These are phyloP conservation scores for Tricholoma terreum DNA, from an alignment of 768 basidiomycete species.

Conservation along the genomic window DNA sequence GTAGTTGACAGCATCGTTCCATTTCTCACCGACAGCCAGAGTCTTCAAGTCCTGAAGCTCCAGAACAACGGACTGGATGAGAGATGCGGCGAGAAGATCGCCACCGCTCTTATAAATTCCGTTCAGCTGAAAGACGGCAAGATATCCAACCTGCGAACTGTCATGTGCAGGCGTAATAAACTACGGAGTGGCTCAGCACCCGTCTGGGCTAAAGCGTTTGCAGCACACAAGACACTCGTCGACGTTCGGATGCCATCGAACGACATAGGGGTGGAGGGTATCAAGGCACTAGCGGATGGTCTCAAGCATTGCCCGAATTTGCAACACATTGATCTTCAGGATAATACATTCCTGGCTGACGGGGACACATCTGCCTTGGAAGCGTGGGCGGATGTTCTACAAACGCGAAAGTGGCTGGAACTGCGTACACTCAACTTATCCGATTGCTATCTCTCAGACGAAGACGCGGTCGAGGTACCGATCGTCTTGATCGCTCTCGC, in stretches of 20 bases:
- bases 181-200: conserved; percentile 85
- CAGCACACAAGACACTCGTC: conserved; percentile 72
- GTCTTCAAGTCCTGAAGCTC: conserved; percentile 80
- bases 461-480: conserved; percentile 65
- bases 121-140: conserved; percentile 66
- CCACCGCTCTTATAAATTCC: conserved; percentile 77
- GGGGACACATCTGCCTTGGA: conserved; percentile 47
- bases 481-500: conserved; percentile 58
- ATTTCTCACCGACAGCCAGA: conserved; percentile 80
- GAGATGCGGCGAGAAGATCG: conserved; percentile 80
- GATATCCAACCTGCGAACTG: conserved; percentile 65
- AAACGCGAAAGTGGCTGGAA: conserved; percentile 60
- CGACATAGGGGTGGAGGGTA: conserved; percentile 92
- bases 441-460: conserved; percentile 82
- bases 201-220: conserved; percentile 86
- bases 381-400: conserved; percentile 63
- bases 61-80: conserved; percentile 98
- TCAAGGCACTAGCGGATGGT: conserved; percentile 73
- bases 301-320: conserved; percentile 64
- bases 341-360: conserved; percentile 77
- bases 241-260: conserved; percentile 98
- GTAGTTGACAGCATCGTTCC: conserved; percentile 92
- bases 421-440: conserved; percentile 84
- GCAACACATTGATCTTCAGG: conserved; percentile 85
- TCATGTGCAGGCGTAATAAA: conserved; percentile 96